Percentiles rank a stretch among this genome's conserved stretches.
phyloP scores from a whole-genome alignment of 768 basidiomycete genomes.

The Steccherinum ochraceum region DNA sequence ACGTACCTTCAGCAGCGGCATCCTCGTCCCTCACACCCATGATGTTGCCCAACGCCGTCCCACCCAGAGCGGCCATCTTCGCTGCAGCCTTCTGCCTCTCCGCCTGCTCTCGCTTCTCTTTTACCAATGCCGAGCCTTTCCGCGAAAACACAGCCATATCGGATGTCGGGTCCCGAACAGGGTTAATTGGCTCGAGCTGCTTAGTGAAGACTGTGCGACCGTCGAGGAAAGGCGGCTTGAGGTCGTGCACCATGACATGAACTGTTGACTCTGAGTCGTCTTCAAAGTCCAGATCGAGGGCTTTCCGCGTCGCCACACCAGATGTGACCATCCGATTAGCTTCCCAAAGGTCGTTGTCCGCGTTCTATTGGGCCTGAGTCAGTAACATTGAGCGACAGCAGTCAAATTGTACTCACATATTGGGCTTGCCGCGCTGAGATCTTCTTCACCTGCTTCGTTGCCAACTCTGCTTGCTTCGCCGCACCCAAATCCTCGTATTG shows the following conservation, averaged over 20 bases:
- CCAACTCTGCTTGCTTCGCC: conserved; percentile 68
- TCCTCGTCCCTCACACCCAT: conserved; percentile 97
- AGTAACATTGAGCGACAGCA: conserved; percentile 13
- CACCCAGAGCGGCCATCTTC: conserved; percentile 86
- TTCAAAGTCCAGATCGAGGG: conserved; percentile 90
- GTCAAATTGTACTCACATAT: conserved; percentile 55
- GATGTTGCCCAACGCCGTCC: conserved; percentile 93
- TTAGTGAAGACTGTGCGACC: conserved; percentile 94
- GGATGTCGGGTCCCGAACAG: conserved; percentile 86
- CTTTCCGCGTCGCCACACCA: conserved; percentile 82
- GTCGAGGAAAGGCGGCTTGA: conserved; percentile 97
- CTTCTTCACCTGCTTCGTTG: conserved; percentile 78
- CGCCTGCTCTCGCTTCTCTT: conserved; percentile 93
- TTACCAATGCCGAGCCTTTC: conserved; percentile 92
- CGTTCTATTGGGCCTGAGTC: conserved; percentile 53
- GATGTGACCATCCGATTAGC: conserved; percentile 96
- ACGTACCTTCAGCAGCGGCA: conserved; percentile 84
- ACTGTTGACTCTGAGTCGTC: conserved; percentile 96
- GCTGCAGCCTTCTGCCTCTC: conserved; percentile 96
- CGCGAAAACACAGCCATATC: conserved; percentile 96
- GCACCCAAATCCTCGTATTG: conserved; percentile 84
- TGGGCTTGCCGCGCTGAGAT: conserved; percentile 94
- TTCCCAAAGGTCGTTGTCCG: conserved; percentile 98
- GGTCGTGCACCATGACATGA: conserved; percentile 94
- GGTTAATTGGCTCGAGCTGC: conserved; percentile 96